A percentile compares a stretch with the other conserved stretches of the same genome.
Conservation (phyloP, 179 eudicot genomes). For the Camellia oleifera region DNA sequence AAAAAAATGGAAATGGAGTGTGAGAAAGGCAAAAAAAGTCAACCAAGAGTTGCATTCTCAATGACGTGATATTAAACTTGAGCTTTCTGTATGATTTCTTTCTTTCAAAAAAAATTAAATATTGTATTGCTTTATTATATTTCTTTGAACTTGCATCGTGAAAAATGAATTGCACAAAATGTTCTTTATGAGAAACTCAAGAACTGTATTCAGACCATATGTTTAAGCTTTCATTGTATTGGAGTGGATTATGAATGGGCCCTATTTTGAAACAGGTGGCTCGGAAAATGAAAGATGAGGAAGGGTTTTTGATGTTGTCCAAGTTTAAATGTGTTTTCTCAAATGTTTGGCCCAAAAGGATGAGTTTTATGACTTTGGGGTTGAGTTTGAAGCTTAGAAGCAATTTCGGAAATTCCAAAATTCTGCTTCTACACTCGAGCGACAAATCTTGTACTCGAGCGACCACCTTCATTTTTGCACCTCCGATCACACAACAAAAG, state of each 20-base stretch:
- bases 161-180: not conserved
- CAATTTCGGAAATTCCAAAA: slow-evolving; percentile 26
- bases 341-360: too few species aligned
- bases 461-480: slow-evolving; percentile 28
- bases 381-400: slow-evolving; percentile 50
- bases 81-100: slow-evolving; percentile 61
- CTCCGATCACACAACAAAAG: too few species aligned
- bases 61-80: slow-evolving; percentile 82
- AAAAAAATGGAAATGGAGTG: slow-evolving; percentile 71
- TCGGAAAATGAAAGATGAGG: slow-evolving; percentile 81
- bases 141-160: not conserved
- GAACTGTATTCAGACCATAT: not conserved
- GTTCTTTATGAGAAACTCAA: slow-evolving; percentile 9
- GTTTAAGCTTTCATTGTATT: not conserved
- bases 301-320: slow-evolving; percentile 50
- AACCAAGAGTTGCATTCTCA: slow-evolving; percentile 78
- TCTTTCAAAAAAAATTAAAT: not conserved
- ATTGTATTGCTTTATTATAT: not conserved
- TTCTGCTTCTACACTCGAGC: too few species aligned
- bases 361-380: slow-evolving; percentile 33
- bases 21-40: slow-evolving; percentile 65
- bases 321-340: too few species aligned
- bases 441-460: slow-evolving; percentile 25
- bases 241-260: slow-evolving; percentile 17
- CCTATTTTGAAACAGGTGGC: slow-evolving; percentile 63